Percentiles rank a stretch among this genome's conserved stretches.
phyloP scores from a whole-genome alignment of 2,329 filamentous ascomycete species.

The Fusarium transvaalense region DNA sequence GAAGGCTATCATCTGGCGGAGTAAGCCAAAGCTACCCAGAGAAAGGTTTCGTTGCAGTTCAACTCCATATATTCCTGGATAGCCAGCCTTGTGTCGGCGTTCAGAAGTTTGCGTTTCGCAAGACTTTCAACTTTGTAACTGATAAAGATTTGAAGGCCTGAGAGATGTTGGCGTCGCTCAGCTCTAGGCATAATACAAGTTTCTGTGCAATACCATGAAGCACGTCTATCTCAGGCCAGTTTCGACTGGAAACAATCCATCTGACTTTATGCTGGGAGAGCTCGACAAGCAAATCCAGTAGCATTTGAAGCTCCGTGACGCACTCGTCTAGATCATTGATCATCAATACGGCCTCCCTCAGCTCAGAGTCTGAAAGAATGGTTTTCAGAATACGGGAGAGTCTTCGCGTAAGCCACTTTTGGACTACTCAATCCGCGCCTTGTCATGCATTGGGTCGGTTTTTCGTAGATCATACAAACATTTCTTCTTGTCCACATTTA shows the following conservation, averaged over 20 bases:
- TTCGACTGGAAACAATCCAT: constrained; percentile 62
- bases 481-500: not conserved
- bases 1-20: not conserved
- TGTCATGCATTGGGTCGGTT: constrained; percentile 53
- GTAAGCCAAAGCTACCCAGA: not conserved
- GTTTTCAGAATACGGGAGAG: constrained; percentile 54
- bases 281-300: constrained; percentile 49
- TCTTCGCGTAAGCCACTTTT: constrained; percentile 53
- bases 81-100: not conserved
- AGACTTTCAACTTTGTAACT: not conserved
- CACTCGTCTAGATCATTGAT: constrained; percentile 64
- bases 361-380: constrained; percentile 52
- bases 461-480: constrained; percentile 45
- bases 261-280: constrained; percentile 46
- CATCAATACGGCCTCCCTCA: constrained; percentile 50
- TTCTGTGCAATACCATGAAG: constrained; percentile 26
- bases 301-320: constrained; percentile 37
- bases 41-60: not conserved
- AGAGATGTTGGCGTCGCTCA: constrained; percentile 53
- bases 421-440: constrained; percentile 51
- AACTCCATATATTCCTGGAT: not conserved
- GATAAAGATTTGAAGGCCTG: constrained; percentile 50
- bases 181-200: constrained; percentile 52
- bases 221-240: constrained; percentile 53
- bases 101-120: not conserved